Conservation (phyloP, 257 asterid species). For the Fraxinus cuspidata region DNA sequence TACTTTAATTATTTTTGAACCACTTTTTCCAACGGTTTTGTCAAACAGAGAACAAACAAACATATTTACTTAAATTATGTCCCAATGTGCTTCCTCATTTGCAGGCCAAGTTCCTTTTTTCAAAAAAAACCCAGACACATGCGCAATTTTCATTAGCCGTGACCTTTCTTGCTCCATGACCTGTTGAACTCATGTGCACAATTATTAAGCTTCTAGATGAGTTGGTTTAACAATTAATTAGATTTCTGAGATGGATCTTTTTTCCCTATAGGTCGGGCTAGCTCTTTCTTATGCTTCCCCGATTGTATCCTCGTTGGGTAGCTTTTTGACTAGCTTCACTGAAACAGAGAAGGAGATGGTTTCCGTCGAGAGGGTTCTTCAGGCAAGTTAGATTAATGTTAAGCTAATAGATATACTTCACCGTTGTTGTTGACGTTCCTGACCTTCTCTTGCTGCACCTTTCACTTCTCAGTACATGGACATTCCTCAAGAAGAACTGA, state of each 20-base stretch:
- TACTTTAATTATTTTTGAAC: background rate
- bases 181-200: background rate
- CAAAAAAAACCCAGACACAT: background rate
- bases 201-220: background rate
- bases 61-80: conserved; percentile 1
- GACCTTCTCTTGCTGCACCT: background rate
- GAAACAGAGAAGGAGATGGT: conserved; percentile 99
- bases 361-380: conserved; percentile 90
- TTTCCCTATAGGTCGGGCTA: conserved; percentile 68
- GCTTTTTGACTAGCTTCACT: conserved; percentile 89
- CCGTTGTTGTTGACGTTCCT: background rate
- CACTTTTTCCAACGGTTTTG: background rate
- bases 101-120: background rate
- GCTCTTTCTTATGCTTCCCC: conserved; percentile 98
- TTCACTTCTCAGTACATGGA: conserved; percentile 69
- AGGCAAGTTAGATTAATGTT: conserved; percentile 47
- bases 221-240: background rate
- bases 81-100: background rate
- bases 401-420: conserved; percentile 1
- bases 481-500: conserved; percentile 65
- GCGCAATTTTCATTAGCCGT: background rate
- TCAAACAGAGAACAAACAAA: background rate
- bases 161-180: background rate
- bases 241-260: conserved; percentile 9
- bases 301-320: conserved; percentile 76